Evolutionary conservation across 305 asterid genomes (phyloP), one percentile per base, ranked within the genome.

Genomic region (Fraxinus ornus): DNA sequence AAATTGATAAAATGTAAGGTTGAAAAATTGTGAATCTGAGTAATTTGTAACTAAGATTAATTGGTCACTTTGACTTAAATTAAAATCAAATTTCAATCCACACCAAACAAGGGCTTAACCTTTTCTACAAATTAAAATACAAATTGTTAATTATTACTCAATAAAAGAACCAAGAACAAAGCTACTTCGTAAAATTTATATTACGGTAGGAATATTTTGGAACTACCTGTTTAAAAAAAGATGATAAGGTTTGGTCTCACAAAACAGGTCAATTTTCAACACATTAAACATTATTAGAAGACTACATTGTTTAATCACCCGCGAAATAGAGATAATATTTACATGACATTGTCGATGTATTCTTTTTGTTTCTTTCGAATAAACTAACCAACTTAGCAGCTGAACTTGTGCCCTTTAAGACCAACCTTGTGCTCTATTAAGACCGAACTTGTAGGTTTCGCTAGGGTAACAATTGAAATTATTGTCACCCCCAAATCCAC

Each of bases 401-500:
- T 10, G 33, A 22, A 62, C 30, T 10, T 26, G 35, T 3, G 37
- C 8, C 9, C 37, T 33, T 33, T 33, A 33, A 33, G 5, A 33
- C 36, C 36, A 33, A 33, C 5, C 36, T 33, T 33, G 36, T 33
- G 35, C 7, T 2, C 9, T 44, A 12, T 32, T 21, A 10, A 77
- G 83, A 22, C 86, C 78, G 35, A 87, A 89, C 75, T 85, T 87
- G 84, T 77, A 89, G 39, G 91, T 87, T 28, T 84, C 84, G 85
- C 90, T 82, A 0, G 90, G 90, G 64, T 85, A 0, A 71, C 86
- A 85, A n/a, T 87, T 33, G 80, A 89, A 89, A 49, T 77, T 78
- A 0, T 78, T 32, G 35, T 86, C 85, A 22, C 89, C 88, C 7
- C 91, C 91, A 24, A 86, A 89, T 2, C 91, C 91, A 64, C 12